Evolutionary conservation across 2,329 filamentous ascomycete genomes (phyloP), one percentile per base, ranked within the genome.

Genomic region (Tolypocladium inflatum): DNA sequence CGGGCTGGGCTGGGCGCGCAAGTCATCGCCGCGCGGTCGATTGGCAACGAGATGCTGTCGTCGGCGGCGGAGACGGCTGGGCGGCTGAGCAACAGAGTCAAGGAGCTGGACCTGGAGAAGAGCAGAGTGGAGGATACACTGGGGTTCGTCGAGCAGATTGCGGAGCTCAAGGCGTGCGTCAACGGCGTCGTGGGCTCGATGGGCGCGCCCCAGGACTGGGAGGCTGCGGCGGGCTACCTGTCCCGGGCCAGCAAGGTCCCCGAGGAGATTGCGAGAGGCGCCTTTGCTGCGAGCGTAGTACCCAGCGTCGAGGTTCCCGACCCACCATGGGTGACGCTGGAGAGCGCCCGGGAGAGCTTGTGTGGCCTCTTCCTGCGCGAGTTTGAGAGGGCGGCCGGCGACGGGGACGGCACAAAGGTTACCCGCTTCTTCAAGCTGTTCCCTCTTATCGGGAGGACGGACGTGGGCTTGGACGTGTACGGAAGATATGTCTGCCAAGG

Each of bases 361-460:
- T 97, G 94, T 69, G 88, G 85, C 1, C 77, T 99, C 59, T 99
- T 99, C 73, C 74, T 97, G 68, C 82, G 93, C 60, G 94, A 99
- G 75, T 99, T 99, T 66, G 91, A 97, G 67, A 94, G 88, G 72
- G 94, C 94, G 0, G 89, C 92, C 2, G 82, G 84, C 61, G 91
- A 94, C 48, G 88, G 84, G n/a, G 92, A 97, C 66, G 91, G 90
- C 4, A 83, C 89, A 30, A 91, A 89, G 70, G 90, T 99, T 56
- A 97, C 94, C 1, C 81, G 94, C 48, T 99, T 99, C 78, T 99
- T 99, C 78, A 99, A 99, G 76, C 78, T 99, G 42, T 99, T 99
- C 67, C 94, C 94, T 19, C 77, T 99, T 41, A 97, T 99, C 68
- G 92, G 89, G 17, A 83, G 92, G 61, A 87, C 90, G 3, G 90